Evolutionary conservation across 352 stramenopile genomes (phyloP).

Genomic region (Phytophthora melonis): DNA sequence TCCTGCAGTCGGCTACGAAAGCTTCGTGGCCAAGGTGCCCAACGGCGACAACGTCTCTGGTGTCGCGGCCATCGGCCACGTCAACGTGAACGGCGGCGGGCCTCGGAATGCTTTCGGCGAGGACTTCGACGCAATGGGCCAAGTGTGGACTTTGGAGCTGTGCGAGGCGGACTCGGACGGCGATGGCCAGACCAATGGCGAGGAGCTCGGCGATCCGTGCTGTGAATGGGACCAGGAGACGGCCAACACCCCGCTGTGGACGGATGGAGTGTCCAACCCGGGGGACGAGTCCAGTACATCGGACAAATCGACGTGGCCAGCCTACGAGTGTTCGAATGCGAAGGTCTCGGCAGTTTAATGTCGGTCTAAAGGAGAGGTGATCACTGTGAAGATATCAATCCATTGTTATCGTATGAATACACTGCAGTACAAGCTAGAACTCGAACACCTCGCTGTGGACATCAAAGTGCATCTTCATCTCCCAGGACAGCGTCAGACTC

Average conservation of each 20-base stretch:
- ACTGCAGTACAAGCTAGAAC: constrained; percentile 24
- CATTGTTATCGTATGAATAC: background rate
- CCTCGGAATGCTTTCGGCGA: constrained; percentile 35
- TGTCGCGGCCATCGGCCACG: constrained; percentile 39
- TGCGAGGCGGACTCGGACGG: constrained; percentile 39
- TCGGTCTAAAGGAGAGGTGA: background rate
- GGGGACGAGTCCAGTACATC: constrained; percentile 30
- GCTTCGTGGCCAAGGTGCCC: constrained; percentile 25
- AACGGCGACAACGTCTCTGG: constrained; percentile 43
- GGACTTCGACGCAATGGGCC: constrained; percentile 24
- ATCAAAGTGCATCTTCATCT: constrained; percentile 51
- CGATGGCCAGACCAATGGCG: constrained; percentile 41
- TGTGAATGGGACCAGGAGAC: constrained; percentile 17
- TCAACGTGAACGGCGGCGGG: constrained; percentile 16
- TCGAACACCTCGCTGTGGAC: constrained; percentile 50
- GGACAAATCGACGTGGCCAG: constrained; percentile 15
- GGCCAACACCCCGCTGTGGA: constrained; percentile 23
- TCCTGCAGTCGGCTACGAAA: constrained; percentile 12
- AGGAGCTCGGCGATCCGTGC: constrained; percentile 40
- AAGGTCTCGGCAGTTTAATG: background rate
- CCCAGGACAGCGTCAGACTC: constrained; percentile 29
- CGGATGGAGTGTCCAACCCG: constrained; percentile 33
- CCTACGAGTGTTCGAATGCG: constrained; percentile 25
- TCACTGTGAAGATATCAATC: background rate
- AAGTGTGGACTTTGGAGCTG: constrained; percentile 37